Conservation (phyloP, 768 basidiomycete genomes). For the Phanerochaete sordida region DNA sequence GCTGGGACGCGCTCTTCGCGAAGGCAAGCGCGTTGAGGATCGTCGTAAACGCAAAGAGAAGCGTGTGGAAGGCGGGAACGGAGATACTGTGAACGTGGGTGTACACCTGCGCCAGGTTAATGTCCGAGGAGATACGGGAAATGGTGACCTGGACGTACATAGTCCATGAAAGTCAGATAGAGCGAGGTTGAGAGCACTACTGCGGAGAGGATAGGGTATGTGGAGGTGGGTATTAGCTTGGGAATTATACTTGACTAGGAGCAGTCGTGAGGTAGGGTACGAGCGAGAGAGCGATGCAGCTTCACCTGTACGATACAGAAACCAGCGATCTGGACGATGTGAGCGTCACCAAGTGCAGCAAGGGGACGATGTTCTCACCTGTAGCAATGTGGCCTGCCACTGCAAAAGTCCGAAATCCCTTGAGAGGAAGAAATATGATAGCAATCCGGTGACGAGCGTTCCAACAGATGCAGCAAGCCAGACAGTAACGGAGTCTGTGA, state of each 20-base stretch:
- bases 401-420: conserved; percentile 19
- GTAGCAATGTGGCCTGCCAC: conserved; percentile 31
- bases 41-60: conserved; percentile 20
- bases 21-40: conserved; percentile 10
- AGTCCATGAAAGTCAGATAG: conserved; percentile 10
- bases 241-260: neutral
- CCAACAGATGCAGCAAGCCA: conserved; percentile 24
- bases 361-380: conserved; percentile 25
- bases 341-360: neutral
- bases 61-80: conserved; percentile 10
- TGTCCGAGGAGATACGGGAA: neutral
- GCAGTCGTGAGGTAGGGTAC: neutral
- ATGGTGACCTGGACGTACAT: conserved; percentile 9
- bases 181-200: conserved; percentile 10
- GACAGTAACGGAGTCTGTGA: conserved; percentile 13
- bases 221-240: neutral
- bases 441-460: conserved; percentile 18
- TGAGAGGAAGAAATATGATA: conserved; percentile 18
- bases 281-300: neutral
- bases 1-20: neutral
- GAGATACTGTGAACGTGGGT: conserved; percentile 8
- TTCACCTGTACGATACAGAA: conserved; percentile 27
- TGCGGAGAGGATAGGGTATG: conserved; percentile 7
- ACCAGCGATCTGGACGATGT: conserved; percentile 28
- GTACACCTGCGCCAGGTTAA: conserved; percentile 14